A percentile compares a stretch with the other conserved stretches of the same genome.
phyloP scores from a whole-genome alignment of 129 eudicot genomes.

The Tanacetum coccineum region DNA sequence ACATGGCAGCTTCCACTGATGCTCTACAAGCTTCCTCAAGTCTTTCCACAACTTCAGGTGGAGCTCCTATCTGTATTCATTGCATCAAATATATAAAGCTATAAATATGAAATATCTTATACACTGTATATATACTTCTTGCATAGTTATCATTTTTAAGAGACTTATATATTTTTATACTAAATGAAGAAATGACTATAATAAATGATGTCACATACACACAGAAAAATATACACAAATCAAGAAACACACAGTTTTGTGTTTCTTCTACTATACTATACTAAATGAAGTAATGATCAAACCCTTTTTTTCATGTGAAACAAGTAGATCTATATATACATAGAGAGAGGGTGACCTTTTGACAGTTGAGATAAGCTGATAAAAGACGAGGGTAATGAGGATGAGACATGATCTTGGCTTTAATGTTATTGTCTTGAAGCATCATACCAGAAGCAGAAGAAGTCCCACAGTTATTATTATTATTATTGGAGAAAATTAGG shows the following conservation, averaged over 20 bases:
- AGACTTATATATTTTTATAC: slow-evolving; percentile 8
- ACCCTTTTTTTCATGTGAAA: too few relatives aligned
- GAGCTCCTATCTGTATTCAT: slow-evolving; percentile 72
- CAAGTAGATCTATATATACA: neutral
- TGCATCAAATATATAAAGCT: neutral
- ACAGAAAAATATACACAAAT: slow-evolving; percentile 15
- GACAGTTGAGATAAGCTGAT: slow-evolving; percentile 82
- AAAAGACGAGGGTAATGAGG: slow-evolving; percentile 89
- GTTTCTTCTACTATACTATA: slow-evolving; percentile 5
- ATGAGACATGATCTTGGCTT: slow-evolving; percentile 89
- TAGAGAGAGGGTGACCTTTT: slow-evolving; percentile 44
- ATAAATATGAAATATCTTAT: neutral
- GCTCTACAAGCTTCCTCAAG: slow-evolving; percentile 72
- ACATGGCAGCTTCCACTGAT: slow-evolving; percentile 33
- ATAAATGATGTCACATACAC: slow-evolving; percentile 28
- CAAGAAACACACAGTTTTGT: slow-evolving; percentile 15
- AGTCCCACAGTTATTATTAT: too few relatives aligned
- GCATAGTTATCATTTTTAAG: slow-evolving; percentile 7
- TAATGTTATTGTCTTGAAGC: slow-evolving; percentile 29
- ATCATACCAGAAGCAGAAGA: neutral
- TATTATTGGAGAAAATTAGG: slow-evolving; percentile 19
- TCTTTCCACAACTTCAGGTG: slow-evolving; percentile 80
- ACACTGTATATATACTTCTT: neutral
- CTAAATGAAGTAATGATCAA: slow-evolving; percentile 25
- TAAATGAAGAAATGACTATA: slow-evolving; percentile 42